Percentiles rank a stretch among this genome's conserved stretches.
These are phyloP conservation scores for Fraxinus albicans DNA, from an alignment of 305 asterid species.

Conservation along the genomic window DNA sequence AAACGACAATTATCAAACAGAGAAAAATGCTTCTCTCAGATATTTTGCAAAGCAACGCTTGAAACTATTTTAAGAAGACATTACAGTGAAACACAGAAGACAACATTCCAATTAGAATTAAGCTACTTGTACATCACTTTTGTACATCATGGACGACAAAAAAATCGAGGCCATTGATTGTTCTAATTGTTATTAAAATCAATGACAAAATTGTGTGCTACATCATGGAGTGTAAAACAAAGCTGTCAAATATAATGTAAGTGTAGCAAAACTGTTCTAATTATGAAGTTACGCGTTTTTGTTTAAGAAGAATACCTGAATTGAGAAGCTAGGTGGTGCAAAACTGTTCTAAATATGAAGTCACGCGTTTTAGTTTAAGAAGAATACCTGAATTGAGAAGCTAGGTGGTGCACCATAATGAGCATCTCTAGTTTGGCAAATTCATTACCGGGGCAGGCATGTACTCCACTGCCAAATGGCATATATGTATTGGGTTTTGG, in stretches of 20 bases:
- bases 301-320: slow-evolving; percentile 46
- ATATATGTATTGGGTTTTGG: slow-evolving; percentile 77
- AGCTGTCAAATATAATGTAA: no score
- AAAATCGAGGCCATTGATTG: no score
- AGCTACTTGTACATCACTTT: no score
- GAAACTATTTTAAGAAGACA: not conserved
- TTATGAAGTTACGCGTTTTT: not conserved
- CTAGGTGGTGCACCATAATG: slow-evolving; percentile 69
- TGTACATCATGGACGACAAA: no score
- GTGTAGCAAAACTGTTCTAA: slow-evolving; percentile 18
- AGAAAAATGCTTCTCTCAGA: not conserved
- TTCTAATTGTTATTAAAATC: no score
- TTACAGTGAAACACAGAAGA: not conserved
- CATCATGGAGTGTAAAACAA: no score
- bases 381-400: slow-evolving; percentile 64
- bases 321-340: slow-evolving; percentile 67
- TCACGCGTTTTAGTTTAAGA: not conserved
- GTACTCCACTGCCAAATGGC: slow-evolving; percentile 90
- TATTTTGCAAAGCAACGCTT: slow-evolving; percentile 28
- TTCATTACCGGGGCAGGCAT: slow-evolving; percentile 90
- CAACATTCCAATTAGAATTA: not conserved
- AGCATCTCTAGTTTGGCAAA: slow-evolving; percentile 86
- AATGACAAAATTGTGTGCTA: no score
- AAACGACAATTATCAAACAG: slow-evolving; percentile 30
- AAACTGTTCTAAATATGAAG: not conserved